Conservation (phyloP, 768 basidiomycete species). For the Heimioporus sp. region DNA sequence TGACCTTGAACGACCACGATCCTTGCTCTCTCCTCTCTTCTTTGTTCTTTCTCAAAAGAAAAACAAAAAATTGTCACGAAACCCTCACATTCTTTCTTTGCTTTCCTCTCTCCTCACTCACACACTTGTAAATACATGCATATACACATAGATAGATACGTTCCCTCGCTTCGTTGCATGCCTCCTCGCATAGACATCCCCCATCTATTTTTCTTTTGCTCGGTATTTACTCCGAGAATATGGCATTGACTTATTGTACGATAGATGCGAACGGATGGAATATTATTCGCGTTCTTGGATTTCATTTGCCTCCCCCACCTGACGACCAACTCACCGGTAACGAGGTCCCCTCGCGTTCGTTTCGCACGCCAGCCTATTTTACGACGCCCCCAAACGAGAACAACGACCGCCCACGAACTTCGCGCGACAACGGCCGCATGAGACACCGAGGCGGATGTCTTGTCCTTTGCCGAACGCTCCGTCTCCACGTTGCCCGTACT, state of each 20-base stretch:
- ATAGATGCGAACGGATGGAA: conserved; percentile 35
- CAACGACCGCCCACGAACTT: not conserved
- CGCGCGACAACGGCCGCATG: not conserved
- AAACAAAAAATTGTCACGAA: conserved; percentile 2
- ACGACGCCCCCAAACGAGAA: no score
- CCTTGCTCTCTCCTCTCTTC: not conserved
- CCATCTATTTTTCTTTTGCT: conserved; percentile 11
- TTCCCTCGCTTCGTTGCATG: conserved; percentile 19
- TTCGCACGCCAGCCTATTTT: not conserved
- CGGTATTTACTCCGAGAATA: conserved; percentile 20
- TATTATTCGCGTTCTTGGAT: conserved; percentile 30
- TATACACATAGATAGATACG: conserved; percentile 37
- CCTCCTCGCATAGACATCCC: conserved; percentile 28
- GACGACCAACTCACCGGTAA: conserved; percentile 16
- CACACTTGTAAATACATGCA: conserved; percentile 37
- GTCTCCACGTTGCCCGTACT: not conserved
- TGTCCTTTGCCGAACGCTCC: not conserved
- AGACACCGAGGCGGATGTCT: not conserved
- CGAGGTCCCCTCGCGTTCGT: not conserved
- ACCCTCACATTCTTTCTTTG: conserved; percentile 26
- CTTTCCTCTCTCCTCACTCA: conserved; percentile 22
- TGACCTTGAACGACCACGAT: conserved; percentile 6
- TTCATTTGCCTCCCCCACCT: conserved; percentile 4
- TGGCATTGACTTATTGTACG: conserved; percentile 38
- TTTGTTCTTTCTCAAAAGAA: conserved; percentile 1